These are phyloP conservation scores for Fusarium compactum DNA, from an alignment of 2,329 filamentous ascomycete genomes.

Conservation along the genomic window DNA sequence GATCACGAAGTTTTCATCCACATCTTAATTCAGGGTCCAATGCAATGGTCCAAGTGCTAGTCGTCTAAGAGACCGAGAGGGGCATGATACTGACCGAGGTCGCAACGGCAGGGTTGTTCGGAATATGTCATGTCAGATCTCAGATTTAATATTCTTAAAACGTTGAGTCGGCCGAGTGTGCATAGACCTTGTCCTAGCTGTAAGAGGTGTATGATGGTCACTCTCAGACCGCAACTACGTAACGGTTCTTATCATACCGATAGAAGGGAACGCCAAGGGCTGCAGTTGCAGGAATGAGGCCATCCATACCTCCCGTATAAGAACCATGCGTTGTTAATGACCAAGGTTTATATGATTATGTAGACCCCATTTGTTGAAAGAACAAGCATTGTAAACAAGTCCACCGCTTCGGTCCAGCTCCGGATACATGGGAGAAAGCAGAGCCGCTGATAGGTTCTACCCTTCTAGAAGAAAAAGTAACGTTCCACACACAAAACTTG, in stretches of 20 bases:
- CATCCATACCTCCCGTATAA: not conserved
- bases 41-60: not conserved
- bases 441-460: not conserved
- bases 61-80: not conserved
- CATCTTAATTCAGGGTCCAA: not conserved
- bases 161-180: not conserved
- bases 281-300: not conserved
- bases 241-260: not conserved
- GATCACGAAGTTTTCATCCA: not conserved
- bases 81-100: slow-evolving; percentile 1
- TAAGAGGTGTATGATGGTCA: not conserved
- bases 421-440: not conserved
- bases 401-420: not conserved
- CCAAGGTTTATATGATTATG: not conserved
- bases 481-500: not conserved
- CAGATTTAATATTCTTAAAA: not conserved
- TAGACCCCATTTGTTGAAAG: not conserved
- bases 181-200: not conserved
- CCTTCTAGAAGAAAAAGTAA: not conserved
- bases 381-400: not conserved
- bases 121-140: slow-evolving; percentile 1
- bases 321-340: not conserved
- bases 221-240: not conserved
- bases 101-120: not conserved
- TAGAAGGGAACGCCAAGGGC: not conserved